phyloP scores from a whole-genome alignment of 441 rosid genomes.

The Gossypium schwendimanii region DNA sequence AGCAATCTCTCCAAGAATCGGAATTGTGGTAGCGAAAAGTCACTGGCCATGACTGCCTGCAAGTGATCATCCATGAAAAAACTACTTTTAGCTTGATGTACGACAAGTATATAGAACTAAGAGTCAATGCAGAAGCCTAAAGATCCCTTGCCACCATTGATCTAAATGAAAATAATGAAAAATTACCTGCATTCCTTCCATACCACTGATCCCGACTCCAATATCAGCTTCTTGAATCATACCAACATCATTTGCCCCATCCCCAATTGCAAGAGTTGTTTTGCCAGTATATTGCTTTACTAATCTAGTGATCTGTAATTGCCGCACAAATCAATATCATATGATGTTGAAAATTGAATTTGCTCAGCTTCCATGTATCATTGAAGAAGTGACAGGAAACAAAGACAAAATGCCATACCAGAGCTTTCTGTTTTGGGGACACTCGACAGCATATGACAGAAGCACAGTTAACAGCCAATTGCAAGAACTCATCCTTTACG shows the following conservation, averaged over 20 bases:
- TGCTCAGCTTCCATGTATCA: not conserved
- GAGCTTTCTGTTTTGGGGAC: slow-evolving; percentile 70
- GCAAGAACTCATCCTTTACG: slow-evolving; percentile 44
- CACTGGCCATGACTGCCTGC: slow-evolving; percentile 81
- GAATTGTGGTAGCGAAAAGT: slow-evolving; percentile 62
- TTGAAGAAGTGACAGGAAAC: not conserved
- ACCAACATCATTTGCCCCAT: slow-evolving; percentile 80
- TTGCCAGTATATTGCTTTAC: slow-evolving; percentile 54
- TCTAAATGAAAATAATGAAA: not conserved
- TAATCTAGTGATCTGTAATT: slow-evolving; percentile 45
- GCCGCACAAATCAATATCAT: not conserved
- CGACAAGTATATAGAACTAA: not conserved
- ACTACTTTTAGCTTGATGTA: not conserved
- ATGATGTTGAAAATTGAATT: not conserved
- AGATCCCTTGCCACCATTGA: not conserved
- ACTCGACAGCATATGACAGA: slow-evolving; percentile 69
- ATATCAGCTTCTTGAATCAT: slow-evolving; percentile 89
- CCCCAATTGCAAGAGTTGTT: slow-evolving; percentile 64
- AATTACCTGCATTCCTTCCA: slow-evolving; percentile 70
- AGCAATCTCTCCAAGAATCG: slow-evolving; percentile 57
- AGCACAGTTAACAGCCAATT: slow-evolving; percentile 54
- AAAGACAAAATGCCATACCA: slow-evolving; percentile 27
- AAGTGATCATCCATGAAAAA: slow-evolving; percentile 6
- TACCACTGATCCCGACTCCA: slow-evolving; percentile 69
- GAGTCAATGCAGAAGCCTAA: no score